Percentiles rank a stretch among this genome's conserved stretches.
These are phyloP conservation scores for Xylariaceae sp. DNA, from an alignment of 2,329 filamentous ascomycete species.

Conservation along the genomic window DNA sequence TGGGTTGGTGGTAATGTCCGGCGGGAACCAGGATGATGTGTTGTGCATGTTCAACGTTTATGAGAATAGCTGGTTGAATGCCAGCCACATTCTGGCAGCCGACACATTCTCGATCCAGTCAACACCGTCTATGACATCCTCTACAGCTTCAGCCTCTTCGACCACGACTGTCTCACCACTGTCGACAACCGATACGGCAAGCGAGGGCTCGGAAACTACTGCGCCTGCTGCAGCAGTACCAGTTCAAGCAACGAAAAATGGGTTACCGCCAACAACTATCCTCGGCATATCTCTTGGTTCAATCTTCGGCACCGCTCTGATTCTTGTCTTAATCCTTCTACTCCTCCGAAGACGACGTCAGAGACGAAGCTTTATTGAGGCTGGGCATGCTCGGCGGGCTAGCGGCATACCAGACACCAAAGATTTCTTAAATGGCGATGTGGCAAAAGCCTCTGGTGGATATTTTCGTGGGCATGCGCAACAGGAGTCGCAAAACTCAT, in stretches of 20 bases:
- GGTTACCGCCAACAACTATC: slow-evolving; percentile 54
- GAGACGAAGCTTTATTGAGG: slow-evolving; percentile 50
- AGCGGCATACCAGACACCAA: slow-evolving; percentile 58
- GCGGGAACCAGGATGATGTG: slow-evolving; percentile 65
- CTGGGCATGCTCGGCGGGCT: slow-evolving; percentile 42
- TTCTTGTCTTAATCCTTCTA: slow-evolving; percentile 72
- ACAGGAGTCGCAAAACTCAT: slow-evolving; percentile 54
- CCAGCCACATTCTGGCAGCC: slow-evolving; percentile 58
- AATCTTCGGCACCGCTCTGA: slow-evolving; percentile 68
- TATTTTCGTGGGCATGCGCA: slow-evolving; percentile 52
- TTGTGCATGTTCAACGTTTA: slow-evolving; percentile 75
- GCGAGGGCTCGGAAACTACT: slow-evolving; percentile 11
- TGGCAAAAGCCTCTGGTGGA: slow-evolving; percentile 43
- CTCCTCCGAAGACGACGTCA: slow-evolving; percentile 61
- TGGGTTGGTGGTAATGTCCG: slow-evolving; percentile 74
- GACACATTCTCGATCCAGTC: slow-evolving; percentile 36
- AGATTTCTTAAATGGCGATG: slow-evolving; percentile 39
- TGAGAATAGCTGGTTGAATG: slow-evolving; percentile 75
- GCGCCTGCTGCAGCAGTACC: slow-evolving; percentile 22
- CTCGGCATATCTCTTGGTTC: slow-evolving; percentile 80
- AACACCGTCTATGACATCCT: slow-evolving; percentile 30
- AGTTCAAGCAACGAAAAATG: slow-evolving; percentile 16
- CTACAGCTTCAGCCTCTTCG: slow-evolving; percentile 35
- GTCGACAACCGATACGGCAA: slow-evolving; percentile 16
- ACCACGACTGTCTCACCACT: slow-evolving; percentile 33